Evolutionary conservation across 1,139 yeast genomes (phyloP).

Genomic region (Sugiyamaella japonica): DNA sequence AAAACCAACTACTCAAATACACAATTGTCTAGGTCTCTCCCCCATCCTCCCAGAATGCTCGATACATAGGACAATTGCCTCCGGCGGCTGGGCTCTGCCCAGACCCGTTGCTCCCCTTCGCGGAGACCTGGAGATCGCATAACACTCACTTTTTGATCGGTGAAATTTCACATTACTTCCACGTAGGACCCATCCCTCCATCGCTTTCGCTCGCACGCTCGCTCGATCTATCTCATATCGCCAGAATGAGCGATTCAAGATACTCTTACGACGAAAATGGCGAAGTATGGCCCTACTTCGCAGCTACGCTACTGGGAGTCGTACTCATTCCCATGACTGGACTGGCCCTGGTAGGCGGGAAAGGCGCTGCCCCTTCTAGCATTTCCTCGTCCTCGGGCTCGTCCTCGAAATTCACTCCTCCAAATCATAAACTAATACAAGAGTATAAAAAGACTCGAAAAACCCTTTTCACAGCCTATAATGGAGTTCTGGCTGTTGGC

Average conservation of each 20-base stretch:
- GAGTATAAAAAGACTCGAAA: conserved; percentile 36
- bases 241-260: conserved; percentile 43
- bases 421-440: conserved; percentile 45
- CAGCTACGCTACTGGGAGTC: conserved; percentile 66
- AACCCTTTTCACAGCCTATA: conserved; percentile 38
- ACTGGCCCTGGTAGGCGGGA: conserved; percentile 4
- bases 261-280: conserved; percentile 80
- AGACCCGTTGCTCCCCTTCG: too few species aligned
- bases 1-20: too few species aligned
- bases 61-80: too few species aligned
- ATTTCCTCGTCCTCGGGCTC: not conserved
- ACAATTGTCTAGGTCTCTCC: too few species aligned
- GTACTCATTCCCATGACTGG: conserved; percentile 69
- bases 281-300: conserved; percentile 95
- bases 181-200: too few species aligned
- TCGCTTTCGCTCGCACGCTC: too few species aligned
- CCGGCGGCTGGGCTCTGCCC: not conserved
- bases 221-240: not conserved
- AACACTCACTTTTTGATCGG: not conserved
- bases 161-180: not conserved
- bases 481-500: conserved; percentile 55
- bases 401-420: conserved; percentile 39
- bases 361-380: not conserved
- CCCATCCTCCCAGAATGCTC: too few species aligned
- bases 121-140: not conserved